phyloP scores from a whole-genome alignment of 2,329 filamentous ascomycete genomes.

The Orbilia javanica region DNA sequence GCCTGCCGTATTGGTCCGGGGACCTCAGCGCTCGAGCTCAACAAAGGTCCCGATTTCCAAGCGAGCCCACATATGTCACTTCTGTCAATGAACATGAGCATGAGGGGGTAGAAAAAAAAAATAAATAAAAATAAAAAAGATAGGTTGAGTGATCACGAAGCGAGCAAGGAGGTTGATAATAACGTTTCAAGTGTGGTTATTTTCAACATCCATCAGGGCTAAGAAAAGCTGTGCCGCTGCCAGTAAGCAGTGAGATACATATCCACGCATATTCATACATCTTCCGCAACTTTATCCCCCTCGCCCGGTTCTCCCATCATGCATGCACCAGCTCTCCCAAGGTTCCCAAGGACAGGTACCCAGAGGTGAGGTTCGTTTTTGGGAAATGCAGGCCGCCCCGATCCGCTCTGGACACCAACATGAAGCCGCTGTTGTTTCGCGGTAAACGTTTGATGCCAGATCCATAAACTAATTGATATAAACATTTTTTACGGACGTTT shows the following conservation, averaged over 20 bases:
- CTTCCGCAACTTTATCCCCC: slow-evolving; percentile 9
- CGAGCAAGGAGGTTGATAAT: slow-evolving; percentile 51
- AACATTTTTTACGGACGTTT: slow-evolving; percentile 17
- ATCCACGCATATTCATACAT: slow-evolving; percentile 17
- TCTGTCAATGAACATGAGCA: not conserved
- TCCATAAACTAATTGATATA: slow-evolving; percentile 18
- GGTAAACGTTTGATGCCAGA: slow-evolving; percentile 40
- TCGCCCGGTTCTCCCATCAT: slow-evolving; percentile 48
- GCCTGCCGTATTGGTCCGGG: slow-evolving; percentile 53
- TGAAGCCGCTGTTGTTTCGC: slow-evolving; percentile 40
- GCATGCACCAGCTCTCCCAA: slow-evolving; percentile 53
- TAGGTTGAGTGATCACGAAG: slow-evolving; percentile 56
- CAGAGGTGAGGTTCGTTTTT: slow-evolving; percentile 58
- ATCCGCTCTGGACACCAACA: slow-evolving; percentile 49
- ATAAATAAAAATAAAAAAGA: slow-evolving; percentile 18
- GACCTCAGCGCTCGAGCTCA: slow-evolving; percentile 36
- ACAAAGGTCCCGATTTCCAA: slow-evolving; percentile 15
- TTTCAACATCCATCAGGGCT: slow-evolving; percentile 41
- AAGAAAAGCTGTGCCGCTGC: slow-evolving; percentile 54
- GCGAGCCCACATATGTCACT: slow-evolving; percentile 28
- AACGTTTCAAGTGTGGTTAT: slow-evolving; percentile 55
- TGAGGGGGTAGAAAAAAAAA: not conserved
- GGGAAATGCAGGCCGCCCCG: slow-evolving; percentile 58
- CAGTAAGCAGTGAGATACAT: slow-evolving; percentile 42
- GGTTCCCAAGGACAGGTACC: slow-evolving; percentile 51